A percentile compares a stretch with the other conserved stretches of the same genome.
phyloP scores from a whole-genome alignment of 2,329 filamentous ascomycete species.

The Epichloe coenophiala region DNA sequence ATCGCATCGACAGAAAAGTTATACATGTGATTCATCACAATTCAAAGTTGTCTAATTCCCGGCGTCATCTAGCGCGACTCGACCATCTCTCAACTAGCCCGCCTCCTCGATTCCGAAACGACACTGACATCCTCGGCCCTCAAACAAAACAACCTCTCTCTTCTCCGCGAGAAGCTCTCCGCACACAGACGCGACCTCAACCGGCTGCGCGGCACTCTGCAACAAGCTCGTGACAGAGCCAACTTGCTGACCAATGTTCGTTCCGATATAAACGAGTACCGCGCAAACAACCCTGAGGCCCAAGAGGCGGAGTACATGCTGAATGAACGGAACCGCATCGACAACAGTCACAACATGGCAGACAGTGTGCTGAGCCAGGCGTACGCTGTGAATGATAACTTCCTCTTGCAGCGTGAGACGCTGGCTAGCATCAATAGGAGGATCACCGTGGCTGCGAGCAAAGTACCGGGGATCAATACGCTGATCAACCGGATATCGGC shows the following conservation, averaged over 20 bases:
- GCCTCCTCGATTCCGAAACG: constrained; percentile 86
- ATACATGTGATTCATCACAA: neutral
- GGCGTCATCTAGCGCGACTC: constrained; percentile 53
- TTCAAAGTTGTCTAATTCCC: neutral
- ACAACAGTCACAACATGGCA: constrained; percentile 78
- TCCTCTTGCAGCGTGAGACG: constrained; percentile 75
- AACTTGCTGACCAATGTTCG: constrained; percentile 86
- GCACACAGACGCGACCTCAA: constrained; percentile 75
- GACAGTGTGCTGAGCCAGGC: constrained; percentile 89
- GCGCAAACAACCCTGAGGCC: constrained; percentile 63
- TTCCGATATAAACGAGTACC: constrained; percentile 83
- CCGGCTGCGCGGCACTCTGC: constrained; percentile 59
- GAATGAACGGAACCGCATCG: constrained; percentile 70
- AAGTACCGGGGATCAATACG: constrained; percentile 85
- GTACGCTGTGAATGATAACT: constrained; percentile 91
- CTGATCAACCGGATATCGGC: constrained; percentile 86
- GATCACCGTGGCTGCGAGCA: constrained; percentile 78
- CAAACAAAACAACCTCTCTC: constrained; percentile 91
- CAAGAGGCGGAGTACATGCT: constrained; percentile 97
- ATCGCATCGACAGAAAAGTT: neutral
- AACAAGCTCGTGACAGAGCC: constrained; percentile 68
- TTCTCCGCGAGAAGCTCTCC: constrained; percentile 78
- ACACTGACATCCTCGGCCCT: constrained; percentile 75
- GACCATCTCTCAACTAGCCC: constrained; percentile 67
- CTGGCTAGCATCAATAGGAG: constrained; percentile 78